A percentile compares a stretch with the other conserved stretches of the same genome.
Evolutionary conservation across 176 grass and related monocot genomes (phyloP).

Genomic region (Oryza brachyantha): DNA sequence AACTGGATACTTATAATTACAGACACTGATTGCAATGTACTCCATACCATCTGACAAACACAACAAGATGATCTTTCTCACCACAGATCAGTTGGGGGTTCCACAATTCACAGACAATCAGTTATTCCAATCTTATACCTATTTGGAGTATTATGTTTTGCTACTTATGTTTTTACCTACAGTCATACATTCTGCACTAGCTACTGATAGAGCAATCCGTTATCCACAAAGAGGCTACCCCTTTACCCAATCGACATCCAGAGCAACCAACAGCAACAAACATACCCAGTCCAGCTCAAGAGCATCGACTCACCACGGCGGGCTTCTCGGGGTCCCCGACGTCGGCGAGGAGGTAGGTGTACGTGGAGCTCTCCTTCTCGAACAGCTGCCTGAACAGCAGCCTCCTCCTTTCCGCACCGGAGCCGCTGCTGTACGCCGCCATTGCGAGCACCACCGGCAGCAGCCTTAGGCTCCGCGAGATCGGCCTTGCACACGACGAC

Average conservation of each 20-base stretch:
- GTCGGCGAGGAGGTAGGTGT: conserved; percentile 97
- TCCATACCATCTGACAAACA: background rate
- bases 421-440: conserved; percentile 42
- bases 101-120: background rate
- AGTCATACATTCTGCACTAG: background rate
- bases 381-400: conserved; percentile 89
- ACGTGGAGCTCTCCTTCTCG: conserved; percentile 92
- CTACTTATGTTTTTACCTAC: background rate
- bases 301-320: conserved; percentile 63
- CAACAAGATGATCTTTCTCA: too few species aligned
- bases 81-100: background rate
- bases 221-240: background rate
- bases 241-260: background rate
- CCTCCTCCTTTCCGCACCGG: conserved; percentile 28
- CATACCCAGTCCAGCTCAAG: background rate
- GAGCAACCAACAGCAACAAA: background rate
- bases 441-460: conserved; percentile 34
- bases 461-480: background rate
- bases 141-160: background rate
- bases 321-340: conserved; percentile 69
- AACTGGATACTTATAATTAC: background rate
- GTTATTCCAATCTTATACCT: background rate
- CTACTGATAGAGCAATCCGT: background rate
- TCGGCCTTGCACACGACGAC: background rate
- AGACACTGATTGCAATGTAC: background rate